Evolutionary conservation across 108 stramenopile genomes (phyloP).

Genomic region (Skeletonema tropicum): DNA sequence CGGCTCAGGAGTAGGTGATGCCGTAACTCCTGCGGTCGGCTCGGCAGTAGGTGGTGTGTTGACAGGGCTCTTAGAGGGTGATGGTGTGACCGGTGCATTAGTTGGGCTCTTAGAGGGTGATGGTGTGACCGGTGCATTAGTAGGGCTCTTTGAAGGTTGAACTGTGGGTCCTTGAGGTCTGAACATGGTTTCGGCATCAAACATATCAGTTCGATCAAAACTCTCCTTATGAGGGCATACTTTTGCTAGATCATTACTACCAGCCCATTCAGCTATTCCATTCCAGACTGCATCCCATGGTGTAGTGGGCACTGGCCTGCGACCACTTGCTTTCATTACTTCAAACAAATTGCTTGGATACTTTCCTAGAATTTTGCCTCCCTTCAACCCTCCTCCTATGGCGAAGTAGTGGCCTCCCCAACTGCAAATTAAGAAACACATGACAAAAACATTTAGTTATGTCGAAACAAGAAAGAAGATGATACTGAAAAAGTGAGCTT

Average conservation of each 20-base stretch:
- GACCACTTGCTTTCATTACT: conserved; percentile 53
- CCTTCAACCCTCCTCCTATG: conserved; percentile 60
- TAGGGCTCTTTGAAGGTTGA: too few relatives aligned
- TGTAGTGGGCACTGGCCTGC: conserved; percentile 68
- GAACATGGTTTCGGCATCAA: too few relatives aligned
- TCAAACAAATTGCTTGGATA: conserved; percentile 61
- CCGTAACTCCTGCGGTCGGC: too few relatives aligned
- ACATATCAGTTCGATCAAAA: too few relatives aligned
- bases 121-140: too few relatives aligned
- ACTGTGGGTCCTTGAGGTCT: too few relatives aligned
- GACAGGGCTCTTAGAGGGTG: too few relatives aligned
- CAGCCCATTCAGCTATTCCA: conserved; percentile 57
- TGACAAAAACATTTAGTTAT: neutral
- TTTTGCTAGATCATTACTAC: neutral
- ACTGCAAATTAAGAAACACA: neutral
- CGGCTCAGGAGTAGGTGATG: too few relatives aligned
- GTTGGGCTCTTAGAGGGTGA: too few relatives aligned
- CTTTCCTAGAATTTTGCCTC: conserved; percentile 58
- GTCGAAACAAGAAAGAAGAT: neutral
- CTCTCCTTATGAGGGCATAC: too few relatives aligned
- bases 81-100: too few relatives aligned
- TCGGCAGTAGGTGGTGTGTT: too few relatives aligned
- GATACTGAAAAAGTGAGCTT: neutral
- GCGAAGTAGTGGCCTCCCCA: conserved; percentile 51
- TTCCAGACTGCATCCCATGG: conserved; percentile 74